Evolutionary conservation across 805 yeast species (phyloP).

Genomic region (Priceomyces medius): DNA sequence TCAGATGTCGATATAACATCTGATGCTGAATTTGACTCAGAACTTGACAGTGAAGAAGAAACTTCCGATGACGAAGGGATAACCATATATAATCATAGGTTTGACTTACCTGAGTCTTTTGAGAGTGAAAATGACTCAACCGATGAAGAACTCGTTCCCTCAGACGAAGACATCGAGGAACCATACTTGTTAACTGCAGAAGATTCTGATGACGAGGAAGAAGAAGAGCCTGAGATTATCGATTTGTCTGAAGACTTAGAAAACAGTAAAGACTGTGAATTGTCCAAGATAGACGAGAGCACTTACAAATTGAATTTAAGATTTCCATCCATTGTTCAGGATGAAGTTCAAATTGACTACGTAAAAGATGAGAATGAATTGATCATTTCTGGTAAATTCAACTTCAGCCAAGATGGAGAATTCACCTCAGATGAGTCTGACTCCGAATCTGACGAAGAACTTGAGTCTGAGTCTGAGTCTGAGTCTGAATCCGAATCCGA

Average conservation of each 20-base stretch:
- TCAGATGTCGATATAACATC: neutral
- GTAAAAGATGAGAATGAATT: slow-evolving; percentile 42
- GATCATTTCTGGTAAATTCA: slow-evolving; percentile 38
- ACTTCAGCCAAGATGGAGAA: slow-evolving; percentile 21
- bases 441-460: slow-evolving; percentile 24
- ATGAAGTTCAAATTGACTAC: slow-evolving; percentile 40
- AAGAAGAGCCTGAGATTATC: slow-evolving; percentile 33
- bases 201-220: slow-evolving; percentile 22
- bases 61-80: slow-evolving; percentile 38
- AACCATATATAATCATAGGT: slow-evolving; percentile 42
- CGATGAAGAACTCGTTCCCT: slow-evolving; percentile 33
- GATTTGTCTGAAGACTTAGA: slow-evolving; percentile 43
- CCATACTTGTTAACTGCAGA: slow-evolving; percentile 24
- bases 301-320: slow-evolving; percentile 41
- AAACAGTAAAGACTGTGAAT: slow-evolving; percentile 44
- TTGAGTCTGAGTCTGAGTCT: slow-evolving; percentile 10
- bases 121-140: slow-evolving; percentile 28
- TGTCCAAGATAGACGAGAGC: slow-evolving; percentile 36
- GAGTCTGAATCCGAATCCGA: slow-evolving; percentile 14
- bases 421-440: slow-evolving; percentile 16
- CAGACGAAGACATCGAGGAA: slow-evolving; percentile 14
- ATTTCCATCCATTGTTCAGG: slow-evolving; percentile 41
- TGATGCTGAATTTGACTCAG: slow-evolving; percentile 5
- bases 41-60: slow-evolving; percentile 1
- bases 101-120: slow-evolving; percentile 36